phyloP scores from a whole-genome alignment of 345 rosid genomes.

The Lumnitzera racemosa region DNA sequence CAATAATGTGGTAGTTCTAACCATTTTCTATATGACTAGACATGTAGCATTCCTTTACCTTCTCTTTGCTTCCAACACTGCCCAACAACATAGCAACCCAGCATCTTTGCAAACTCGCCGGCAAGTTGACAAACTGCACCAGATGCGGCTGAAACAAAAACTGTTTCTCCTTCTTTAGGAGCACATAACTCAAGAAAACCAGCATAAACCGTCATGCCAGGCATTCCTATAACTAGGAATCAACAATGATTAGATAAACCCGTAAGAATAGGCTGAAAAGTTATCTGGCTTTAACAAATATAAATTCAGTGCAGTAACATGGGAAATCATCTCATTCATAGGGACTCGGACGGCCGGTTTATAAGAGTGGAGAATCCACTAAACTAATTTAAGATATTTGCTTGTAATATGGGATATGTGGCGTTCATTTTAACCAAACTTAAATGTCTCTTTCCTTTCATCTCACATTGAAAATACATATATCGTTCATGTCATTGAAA shows the following conservation, averaged over 20 bases:
- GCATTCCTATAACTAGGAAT: slow-evolving; percentile 12
- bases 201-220: slow-evolving; percentile 13
- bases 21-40: background rate
- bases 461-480: too few relatives aligned
- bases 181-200: slow-evolving; percentile 11
- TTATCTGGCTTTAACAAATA: background rate
- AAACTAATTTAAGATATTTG: too few relatives aligned
- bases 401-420: too few relatives aligned
- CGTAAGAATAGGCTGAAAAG: too few relatives aligned
- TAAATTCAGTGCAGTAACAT: background rate
- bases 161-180: slow-evolving; percentile 16
- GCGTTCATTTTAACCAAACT: too few relatives aligned
- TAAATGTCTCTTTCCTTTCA: too few relatives aligned
- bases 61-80: slow-evolving; percentile 11
- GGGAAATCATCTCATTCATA: background rate
- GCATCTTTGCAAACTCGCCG: slow-evolving; percentile 17
- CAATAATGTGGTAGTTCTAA: too few relatives aligned
- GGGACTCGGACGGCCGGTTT: background rate
- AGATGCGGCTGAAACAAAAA: slow-evolving; percentile 6
- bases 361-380: too few relatives aligned
- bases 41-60: slow-evolving; percentile 4
- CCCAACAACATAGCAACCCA: slow-evolving; percentile 16
- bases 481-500: too few relatives aligned
- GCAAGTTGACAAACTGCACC: slow-evolving; percentile 15
- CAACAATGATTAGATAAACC: background rate